Evolutionary conservation across 2,329 filamentous ascomycete species (phyloP).

Genomic region (Arthrobotrys sinensis): DNA sequence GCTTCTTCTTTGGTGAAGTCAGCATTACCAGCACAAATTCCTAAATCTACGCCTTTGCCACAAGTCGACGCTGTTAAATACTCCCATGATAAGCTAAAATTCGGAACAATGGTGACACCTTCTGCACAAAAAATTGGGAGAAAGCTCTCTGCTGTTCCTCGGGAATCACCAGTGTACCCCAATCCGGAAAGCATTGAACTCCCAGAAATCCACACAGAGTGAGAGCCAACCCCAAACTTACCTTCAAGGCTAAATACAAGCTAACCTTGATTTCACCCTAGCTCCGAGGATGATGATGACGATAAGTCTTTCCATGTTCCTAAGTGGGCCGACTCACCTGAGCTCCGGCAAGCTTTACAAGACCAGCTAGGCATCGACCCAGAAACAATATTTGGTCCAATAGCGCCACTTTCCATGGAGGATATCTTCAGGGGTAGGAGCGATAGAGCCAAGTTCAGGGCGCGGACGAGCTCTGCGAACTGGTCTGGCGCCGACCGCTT

Average conservation of each 20-base stretch:
- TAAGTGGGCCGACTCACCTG: constrained; percentile 90
- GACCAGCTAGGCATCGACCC: constrained; percentile 89
- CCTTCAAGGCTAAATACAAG: neutral
- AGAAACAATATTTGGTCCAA: constrained; percentile 87
- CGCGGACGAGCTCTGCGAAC: constrained; percentile 92
- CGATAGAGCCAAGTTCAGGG: constrained; percentile 81
- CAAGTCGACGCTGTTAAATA: constrained; percentile 64
- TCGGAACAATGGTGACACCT: constrained; percentile 61
- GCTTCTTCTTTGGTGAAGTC: constrained; percentile 38
- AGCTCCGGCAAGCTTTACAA: constrained; percentile 81
- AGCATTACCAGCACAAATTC: constrained; percentile 48
- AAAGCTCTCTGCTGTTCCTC: constrained; percentile 61
- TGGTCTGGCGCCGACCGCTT: constrained; percentile 88
- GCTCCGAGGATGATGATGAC: constrained; percentile 75
- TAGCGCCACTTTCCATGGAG: constrained; percentile 91
- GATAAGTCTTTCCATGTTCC: constrained; percentile 77
- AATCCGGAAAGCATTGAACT: constrained; percentile 92
- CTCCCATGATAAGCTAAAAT: constrained; percentile 64
- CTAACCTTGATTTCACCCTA: constrained; percentile 23
- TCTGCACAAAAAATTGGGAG: constrained; percentile 49
- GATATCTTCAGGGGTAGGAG: constrained; percentile 92
- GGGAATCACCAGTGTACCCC: constrained; percentile 80
- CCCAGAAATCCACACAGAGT: constrained; percentile 92
- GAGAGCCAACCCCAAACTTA: constrained; percentile 15
- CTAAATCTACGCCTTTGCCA: constrained; percentile 63